Percentiles rank a stretch among this genome's conserved stretches.
These are phyloP conservation scores for Emmonsiellopsis sp. DNA, from an alignment of 2,329 filamentous ascomycete species.

Conservation along the genomic window DNA sequence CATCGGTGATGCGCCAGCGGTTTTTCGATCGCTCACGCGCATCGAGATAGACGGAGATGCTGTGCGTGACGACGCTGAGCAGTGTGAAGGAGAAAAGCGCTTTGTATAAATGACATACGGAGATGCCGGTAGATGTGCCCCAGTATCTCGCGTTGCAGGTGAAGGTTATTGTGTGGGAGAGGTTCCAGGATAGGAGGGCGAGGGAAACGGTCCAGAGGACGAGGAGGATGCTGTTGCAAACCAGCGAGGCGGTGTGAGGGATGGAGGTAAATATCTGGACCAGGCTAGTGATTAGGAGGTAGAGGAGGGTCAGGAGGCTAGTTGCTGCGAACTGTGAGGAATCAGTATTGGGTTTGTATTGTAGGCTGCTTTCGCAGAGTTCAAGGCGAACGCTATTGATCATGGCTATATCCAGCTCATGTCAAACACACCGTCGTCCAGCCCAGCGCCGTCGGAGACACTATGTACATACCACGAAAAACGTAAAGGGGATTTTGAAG, in stretches of 20 bases:
- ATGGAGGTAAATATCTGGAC: slow-evolving; percentile 45
- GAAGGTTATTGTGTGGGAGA: slow-evolving; percentile 43
- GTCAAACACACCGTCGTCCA: too few species aligned
- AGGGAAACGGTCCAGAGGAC: slow-evolving; percentile 46
- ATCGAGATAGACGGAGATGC: slow-evolving; percentile 43
- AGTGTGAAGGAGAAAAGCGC: slow-evolving; percentile 49
- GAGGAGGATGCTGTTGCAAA: slow-evolving; percentile 40
- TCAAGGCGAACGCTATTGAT: too few species aligned
- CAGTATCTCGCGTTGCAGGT: slow-evolving; percentile 44
- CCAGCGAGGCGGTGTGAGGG: slow-evolving; percentile 43
- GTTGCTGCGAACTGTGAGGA: slow-evolving; percentile 41
- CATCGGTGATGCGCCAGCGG: slow-evolving; percentile 32
- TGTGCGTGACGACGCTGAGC: slow-evolving; percentile 38
- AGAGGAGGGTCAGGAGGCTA: slow-evolving; percentile 44
- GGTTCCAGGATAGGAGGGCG: slow-evolving; percentile 45
- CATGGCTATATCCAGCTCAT: too few species aligned
- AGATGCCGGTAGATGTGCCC: slow-evolving; percentile 46
- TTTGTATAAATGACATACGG: slow-evolving; percentile 52
- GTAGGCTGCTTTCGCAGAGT: neutral
- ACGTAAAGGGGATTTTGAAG: slow-evolving; percentile 50
- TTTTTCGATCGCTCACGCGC: neutral
- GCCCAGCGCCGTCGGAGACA: too few species aligned
- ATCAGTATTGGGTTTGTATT: neutral
- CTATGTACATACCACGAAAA: slow-evolving; percentile 43
- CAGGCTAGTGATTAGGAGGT: slow-evolving; percentile 39